Evolutionary conservation across 2,329 filamentous ascomycete genomes (phyloP).

Genomic region (Teratosphaeria zuluensis): DNA sequence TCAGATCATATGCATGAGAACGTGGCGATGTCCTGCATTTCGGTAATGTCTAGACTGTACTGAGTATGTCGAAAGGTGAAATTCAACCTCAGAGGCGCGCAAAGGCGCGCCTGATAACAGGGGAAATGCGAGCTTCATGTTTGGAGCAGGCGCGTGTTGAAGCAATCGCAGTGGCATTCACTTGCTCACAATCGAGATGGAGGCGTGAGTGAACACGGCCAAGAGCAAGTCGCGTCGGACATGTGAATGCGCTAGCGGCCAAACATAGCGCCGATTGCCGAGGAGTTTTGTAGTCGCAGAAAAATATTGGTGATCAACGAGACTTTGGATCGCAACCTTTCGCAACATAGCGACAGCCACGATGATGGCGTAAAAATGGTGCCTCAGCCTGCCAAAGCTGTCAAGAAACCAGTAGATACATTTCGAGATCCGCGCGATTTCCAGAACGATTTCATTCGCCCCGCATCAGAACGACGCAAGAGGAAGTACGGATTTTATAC

Average conservation of each 20-base stretch:
- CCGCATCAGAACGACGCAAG: conserved; percentile 15
- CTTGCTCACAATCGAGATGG: no score
- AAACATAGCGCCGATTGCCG: background rate
- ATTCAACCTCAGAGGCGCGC: background rate
- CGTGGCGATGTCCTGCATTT: background rate
- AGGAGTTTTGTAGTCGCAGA: background rate
- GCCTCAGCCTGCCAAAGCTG: background rate
- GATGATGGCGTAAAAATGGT: background rate
- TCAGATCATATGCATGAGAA: background rate
- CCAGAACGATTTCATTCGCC: conserved; percentile 15
- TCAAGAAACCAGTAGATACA: background rate
- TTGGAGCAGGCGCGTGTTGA: background rate
- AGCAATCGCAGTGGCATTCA: background rate
- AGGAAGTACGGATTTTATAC: conserved; percentile 10
- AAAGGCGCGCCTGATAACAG: background rate
- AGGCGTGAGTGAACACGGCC: no score
- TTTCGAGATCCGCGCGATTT: background rate
- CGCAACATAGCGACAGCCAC: background rate
- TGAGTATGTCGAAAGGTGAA: background rate
- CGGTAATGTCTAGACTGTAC: background rate
- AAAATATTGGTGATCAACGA: background rate
- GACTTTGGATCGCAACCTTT: background rate
- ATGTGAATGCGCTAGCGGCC: background rate
- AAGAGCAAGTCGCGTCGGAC: no score
- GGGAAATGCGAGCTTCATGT: background rate